Evolutionary conservation across 2,329 filamentous ascomycete species (phyloP).

Genomic region (Colletotrichum sp.): DNA sequence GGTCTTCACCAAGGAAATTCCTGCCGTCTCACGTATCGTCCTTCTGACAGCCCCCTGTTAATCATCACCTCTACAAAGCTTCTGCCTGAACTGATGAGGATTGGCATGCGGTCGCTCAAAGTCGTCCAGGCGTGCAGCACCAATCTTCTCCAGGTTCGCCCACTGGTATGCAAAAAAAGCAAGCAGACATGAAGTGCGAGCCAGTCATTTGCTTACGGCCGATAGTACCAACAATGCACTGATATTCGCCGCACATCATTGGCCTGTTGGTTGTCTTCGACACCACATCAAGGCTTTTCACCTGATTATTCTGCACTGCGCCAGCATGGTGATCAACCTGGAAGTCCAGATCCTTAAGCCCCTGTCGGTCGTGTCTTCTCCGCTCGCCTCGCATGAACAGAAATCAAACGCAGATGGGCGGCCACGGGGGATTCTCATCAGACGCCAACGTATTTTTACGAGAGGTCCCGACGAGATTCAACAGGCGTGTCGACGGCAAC

Average conservation of each 20-base stretch:
- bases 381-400: not conserved
- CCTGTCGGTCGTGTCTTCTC: not conserved
- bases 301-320: not conserved
- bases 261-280: not conserved
- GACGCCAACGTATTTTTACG: rapidly evolving
- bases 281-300: not conserved
- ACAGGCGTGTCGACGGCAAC: not conserved
- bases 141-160: not conserved
- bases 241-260: not conserved
- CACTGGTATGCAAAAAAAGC: not conserved
- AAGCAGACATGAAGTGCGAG: not conserved
- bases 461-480: not conserved
- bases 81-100: not conserved
- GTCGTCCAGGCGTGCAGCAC: not conserved
- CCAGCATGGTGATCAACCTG: not conserved
- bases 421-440: not conserved
- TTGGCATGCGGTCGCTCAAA: not conserved
- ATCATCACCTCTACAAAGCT: not conserved
- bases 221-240: not conserved
- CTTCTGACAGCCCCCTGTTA: not conserved
- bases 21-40: not conserved
- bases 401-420: not conserved
- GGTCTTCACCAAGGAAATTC: not conserved
- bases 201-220: not conserved
- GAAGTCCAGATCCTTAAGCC: not conserved